These are phyloP conservation scores for Geotrichum candidum DNA, from an alignment of 1,139 yeast species.

Conservation along the genomic window DNA sequence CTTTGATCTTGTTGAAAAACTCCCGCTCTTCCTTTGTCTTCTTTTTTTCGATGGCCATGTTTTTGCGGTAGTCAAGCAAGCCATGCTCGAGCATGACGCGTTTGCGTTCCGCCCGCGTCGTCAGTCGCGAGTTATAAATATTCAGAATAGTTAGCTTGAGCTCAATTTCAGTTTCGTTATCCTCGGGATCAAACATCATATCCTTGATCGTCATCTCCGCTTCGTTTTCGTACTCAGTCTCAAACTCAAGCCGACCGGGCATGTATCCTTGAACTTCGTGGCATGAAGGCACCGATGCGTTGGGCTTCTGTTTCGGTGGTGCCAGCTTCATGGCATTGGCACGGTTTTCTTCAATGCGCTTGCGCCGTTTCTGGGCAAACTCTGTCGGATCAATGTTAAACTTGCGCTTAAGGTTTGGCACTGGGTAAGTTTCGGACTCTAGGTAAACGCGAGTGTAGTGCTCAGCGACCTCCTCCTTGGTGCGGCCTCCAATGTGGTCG, in stretches of 20 bases:
- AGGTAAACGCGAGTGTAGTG: slow-evolving; percentile 74
- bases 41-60: slow-evolving; percentile 67
- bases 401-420: slow-evolving; percentile 61
- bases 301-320: slow-evolving; percentile 54
- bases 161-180: slow-evolving; percentile 79
- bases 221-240: slow-evolving; percentile 91
- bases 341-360: slow-evolving; percentile 63
- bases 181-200: slow-evolving; percentile 92
- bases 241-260: slow-evolving; percentile 98
- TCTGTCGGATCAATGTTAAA: slow-evolving; percentile 63
- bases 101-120: slow-evolving; percentile 89
- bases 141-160: slow-evolving; percentile 73
- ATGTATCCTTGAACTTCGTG: slow-evolving; percentile 96
- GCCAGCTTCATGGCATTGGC: slow-evolving; percentile 50
- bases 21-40: slow-evolving; percentile 89
- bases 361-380: slow-evolving; percentile 62
- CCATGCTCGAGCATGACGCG: slow-evolving; percentile 70
- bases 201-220: slow-evolving; percentile 93
- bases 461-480: slow-evolving; percentile 82
- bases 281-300: slow-evolving; percentile 90
- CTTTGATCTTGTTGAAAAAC: slow-evolving; percentile 62
- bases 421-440: slow-evolving; percentile 82
- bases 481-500: slow-evolving; percentile 92
- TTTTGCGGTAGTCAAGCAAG: slow-evolving; percentile 77
- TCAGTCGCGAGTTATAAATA: slow-evolving; percentile 81